Conservation (phyloP, 73 alveolate genomes). For the Paramecium sonneborni region DNA sequence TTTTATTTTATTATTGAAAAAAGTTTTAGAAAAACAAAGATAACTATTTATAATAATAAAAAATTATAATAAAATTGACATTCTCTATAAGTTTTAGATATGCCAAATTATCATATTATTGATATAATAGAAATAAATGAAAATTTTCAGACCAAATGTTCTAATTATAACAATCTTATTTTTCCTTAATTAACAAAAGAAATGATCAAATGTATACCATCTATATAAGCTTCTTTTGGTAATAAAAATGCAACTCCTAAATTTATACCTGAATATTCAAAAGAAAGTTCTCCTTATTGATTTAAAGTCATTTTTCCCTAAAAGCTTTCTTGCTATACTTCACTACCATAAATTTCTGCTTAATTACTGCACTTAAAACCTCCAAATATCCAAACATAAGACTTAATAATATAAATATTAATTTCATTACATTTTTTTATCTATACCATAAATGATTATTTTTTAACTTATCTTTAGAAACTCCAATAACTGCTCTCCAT, state of each 20-base stretch:
- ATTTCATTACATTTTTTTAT: slow-evolving; percentile 13
- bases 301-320: not conserved
- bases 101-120: not conserved
- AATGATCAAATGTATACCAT: not conserved
- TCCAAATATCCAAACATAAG: slow-evolving; percentile 38
- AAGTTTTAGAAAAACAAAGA: no score
- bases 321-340: not conserved
- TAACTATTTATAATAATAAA: no score
- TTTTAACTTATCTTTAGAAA: not conserved
- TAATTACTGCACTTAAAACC: slow-evolving; percentile 33
- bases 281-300: not conserved
- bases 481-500: slow-evolving; percentile 52
- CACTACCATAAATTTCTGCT: slow-evolving; percentile 41
- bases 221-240: not conserved
- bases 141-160: not conserved
- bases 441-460: slow-evolving; percentile 50
- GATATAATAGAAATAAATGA: not conserved
- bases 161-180: not conserved
- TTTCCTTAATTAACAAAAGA: slow-evolving; percentile 6
- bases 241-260: not conserved
- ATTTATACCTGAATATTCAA: not conserved
- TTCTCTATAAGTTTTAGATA: no score
- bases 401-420: not conserved
- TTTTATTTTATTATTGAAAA: not conserved
- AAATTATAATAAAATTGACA: no score